A percentile compares a stretch with the other conserved stretches of the same genome.
These are phyloP conservation scores for Pyrrhoderma lamaoense DNA, from an alignment of 1,284 basidiomycete genomes.

Conservation along the genomic window DNA sequence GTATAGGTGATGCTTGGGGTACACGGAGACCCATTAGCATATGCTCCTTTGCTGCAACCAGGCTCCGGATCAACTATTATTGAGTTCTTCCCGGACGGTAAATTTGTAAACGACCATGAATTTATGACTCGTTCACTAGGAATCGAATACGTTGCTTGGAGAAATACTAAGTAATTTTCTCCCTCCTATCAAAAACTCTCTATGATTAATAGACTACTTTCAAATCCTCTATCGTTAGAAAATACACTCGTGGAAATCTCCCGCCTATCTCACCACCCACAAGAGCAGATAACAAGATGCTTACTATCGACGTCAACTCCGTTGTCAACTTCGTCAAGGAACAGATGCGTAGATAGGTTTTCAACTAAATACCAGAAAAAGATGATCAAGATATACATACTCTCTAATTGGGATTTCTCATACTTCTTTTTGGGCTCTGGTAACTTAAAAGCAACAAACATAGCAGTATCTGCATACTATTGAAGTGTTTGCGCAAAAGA, in stretches of 20 bases:
- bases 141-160: constrained; percentile 72
- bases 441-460: too few species aligned
- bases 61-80: constrained; percentile 30
- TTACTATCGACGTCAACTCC: constrained; percentile 45
- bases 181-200: not conserved
- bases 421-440: too few species aligned
- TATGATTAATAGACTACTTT: constrained; percentile 24
- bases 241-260: constrained; percentile 27
- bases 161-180: constrained; percentile 43
- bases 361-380: too few species aligned
- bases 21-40: constrained; percentile 65
- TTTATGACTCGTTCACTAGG: constrained; percentile 55
- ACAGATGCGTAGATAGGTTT: constrained; percentile 18
- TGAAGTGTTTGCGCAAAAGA: too few species aligned
- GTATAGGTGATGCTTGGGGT: constrained; percentile 64
- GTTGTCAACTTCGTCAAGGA: constrained; percentile 37
- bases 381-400: too few species aligned
- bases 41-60: constrained; percentile 57
- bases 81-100: constrained; percentile 71
- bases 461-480: too few species aligned
- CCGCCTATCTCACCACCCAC: constrained; percentile 36
- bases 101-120: constrained; percentile 69
- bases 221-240: constrained; percentile 21
- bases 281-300: constrained; percentile 35
- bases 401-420: too few species aligned